Evolutionary conservation across 345 rosid genomes (phyloP).

Genomic region (Combretum micranthum): DNA sequence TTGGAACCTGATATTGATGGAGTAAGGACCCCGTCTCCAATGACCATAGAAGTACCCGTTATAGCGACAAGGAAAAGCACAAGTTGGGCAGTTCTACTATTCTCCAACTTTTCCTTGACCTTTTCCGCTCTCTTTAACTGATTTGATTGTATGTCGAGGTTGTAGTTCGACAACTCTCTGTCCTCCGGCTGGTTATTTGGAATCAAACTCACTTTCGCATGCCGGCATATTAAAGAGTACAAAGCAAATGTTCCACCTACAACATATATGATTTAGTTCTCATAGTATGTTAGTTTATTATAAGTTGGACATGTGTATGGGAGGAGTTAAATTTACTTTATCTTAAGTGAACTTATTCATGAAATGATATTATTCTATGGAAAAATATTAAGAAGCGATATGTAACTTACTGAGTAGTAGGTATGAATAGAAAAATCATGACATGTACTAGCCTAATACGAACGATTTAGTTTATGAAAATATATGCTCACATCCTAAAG

Average conservation of each 20-base stretch:
- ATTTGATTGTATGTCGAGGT: constrained; percentile 40
- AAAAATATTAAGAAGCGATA: too few species aligned
- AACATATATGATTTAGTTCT: background rate
- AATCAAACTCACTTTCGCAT: constrained; percentile 42
- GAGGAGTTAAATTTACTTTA: too few species aligned
- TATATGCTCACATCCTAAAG: too few species aligned
- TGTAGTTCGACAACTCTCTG: constrained; percentile 52
- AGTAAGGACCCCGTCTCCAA: constrained; percentile 83
- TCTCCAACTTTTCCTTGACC: constrained; percentile 46
- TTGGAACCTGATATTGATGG: constrained; percentile 62
- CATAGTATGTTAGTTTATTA: too few species aligned
- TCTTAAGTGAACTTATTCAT: too few species aligned
- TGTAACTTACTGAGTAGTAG: too few species aligned
- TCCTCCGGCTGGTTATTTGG: constrained; percentile 76
- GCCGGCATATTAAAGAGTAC: constrained; percentile 64
- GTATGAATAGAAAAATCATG: too few species aligned
- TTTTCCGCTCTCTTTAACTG: constrained; percentile 32
- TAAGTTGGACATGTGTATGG: too few species aligned
- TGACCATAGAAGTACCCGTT: constrained; percentile 85
- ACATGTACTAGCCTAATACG: too few species aligned
- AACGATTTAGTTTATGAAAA: too few species aligned
- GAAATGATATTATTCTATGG: too few species aligned
- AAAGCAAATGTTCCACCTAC: constrained; percentile 73
- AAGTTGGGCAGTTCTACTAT: constrained; percentile 21
- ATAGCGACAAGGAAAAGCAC: constrained; percentile 56